These are phyloP conservation scores for Plasmopara halstedii DNA, from an alignment of 352 stramenopile genomes.

Conservation along the genomic window DNA sequence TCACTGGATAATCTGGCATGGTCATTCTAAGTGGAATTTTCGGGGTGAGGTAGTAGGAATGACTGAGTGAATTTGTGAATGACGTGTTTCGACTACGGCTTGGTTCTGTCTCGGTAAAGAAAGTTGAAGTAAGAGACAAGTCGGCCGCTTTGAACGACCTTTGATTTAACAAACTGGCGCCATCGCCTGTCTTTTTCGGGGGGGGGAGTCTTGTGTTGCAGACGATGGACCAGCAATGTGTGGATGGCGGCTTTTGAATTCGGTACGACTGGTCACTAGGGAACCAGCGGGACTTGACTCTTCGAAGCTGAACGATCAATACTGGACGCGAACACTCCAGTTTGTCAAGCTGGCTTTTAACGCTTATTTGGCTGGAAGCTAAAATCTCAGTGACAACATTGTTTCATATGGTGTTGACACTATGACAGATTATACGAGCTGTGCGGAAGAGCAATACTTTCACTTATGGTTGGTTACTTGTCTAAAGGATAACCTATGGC, in stretches of 20 bases:
- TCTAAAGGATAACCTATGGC: too few species aligned
- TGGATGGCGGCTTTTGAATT: neutral
- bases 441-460: too few species aligned
- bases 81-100: slow-evolving; percentile 11
- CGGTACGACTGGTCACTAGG: slow-evolving; percentile 14
- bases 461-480: too few species aligned
- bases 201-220: slow-evolving; percentile 18
- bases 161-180: slow-evolving; percentile 17
- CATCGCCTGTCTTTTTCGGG: slow-evolving; percentile 22
- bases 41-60: neutral
- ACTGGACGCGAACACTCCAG: neutral
- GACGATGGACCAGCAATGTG: slow-evolving; percentile 5
- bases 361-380: too few species aligned
- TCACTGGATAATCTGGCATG: slow-evolving; percentile 11
- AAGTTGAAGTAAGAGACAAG: neutral
- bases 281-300: slow-evolving; percentile 15
- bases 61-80: slow-evolving; percentile 17
- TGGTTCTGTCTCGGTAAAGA: slow-evolving; percentile 1
- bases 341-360: too few species aligned
- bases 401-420: too few species aligned
- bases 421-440: too few species aligned
- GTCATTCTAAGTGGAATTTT: neutral
- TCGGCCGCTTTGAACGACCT: neutral
- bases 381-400: too few species aligned
- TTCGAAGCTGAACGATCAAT: slow-evolving; percentile 27